Evolutionary conservation across 2,329 filamentous ascomycete species (phyloP), one percentile per base, ranked within the genome.

Genomic region (Sphaerulina vaccinii): DNA sequence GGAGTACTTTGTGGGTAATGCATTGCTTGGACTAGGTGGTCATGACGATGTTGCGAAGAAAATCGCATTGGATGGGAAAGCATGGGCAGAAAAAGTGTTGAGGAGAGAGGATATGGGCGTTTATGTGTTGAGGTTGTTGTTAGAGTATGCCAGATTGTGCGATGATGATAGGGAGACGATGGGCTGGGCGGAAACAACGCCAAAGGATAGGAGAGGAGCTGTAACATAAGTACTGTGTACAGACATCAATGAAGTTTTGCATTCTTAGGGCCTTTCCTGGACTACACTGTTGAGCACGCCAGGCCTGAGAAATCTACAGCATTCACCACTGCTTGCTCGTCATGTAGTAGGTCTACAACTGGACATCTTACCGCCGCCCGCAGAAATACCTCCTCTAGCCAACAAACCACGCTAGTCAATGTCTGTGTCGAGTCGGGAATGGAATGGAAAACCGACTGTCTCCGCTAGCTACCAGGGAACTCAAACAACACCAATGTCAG

Each of bases 21-120:
- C 58, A 47, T 51, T 52, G 24, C 58, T 55, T 13, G 67, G 64
- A 2, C 49, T 67, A 16, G 62, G 54, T 1, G 68, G 67, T 0
- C 71, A 71, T 40, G 86, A 90, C 61, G 69, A 70, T 1, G 75
- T 74, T 2, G 87, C 84, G 0, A 73, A 81, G 67, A 77, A 73
- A 65, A 87, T 91, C 61, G 86, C 87, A 10, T 69, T 73, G 37
- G 79, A 78, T 3, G 86, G 86, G 2, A 82, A 84, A 65, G 73
- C 75, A 24, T 90, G 87, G 87, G 84, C 86, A 0, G 80, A 83
- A 55, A 79, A 76, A 65, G 85, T 81, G 10, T 61, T 90, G 15
- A 74, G 85, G 54, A 81, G 80, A 62, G 85, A 86, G 66, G 89
- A 93, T 63, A 88, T 87, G 81, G 85, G 90, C 68, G 79, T 90